Base-by-base conservation (phyloP, 108 stramenopile genomes). In the Cyclostephanos tholiformis region DNA sequence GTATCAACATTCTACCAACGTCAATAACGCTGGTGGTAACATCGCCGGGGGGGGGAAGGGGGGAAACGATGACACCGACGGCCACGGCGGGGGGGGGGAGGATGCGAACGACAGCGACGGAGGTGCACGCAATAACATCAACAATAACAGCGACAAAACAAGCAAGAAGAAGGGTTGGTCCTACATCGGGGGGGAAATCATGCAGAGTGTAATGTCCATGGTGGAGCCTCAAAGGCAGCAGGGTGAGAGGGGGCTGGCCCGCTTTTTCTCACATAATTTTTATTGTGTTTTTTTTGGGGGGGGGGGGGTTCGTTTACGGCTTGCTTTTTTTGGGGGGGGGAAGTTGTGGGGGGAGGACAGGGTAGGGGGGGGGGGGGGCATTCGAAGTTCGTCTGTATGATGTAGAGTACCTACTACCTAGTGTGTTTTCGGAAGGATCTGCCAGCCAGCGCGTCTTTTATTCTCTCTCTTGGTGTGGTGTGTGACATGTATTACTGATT, bases 141-240 rank as follows among this genome's bases (percentile, higher is more conserved):
- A 74, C 10, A 46, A 46, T 1, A 72, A 29, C 13, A 50, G 64
- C 14, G 44, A 19, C 26, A 80, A 76, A 50, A n/a, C n/a, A n/a
- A n/a, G n/a, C n/a, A 56, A 71, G 32, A 69, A 32, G 64, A 71
- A 76, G 38, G 80, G 80, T 5, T 72, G 76, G 71, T 63, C 71
- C n/a, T 70, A 81, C 6, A 77, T 81, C 53, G 80, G 71, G 48
- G 51, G 59, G 53, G 75, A 72, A 19, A 66, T 77, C 39, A 77
- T 81, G 71, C 62, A 63, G 51, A 70, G 56, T 53, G 69, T 46
- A 0, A 43, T 76, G 26, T 30, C 80, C 8, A 39, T 65, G 52
- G 30, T 81, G 41, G 80, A 77, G 14, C 53, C 76, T 5, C 71
- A 77, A 14, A 60, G 65, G n/a, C n/a, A n/a, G 65, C 52, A 68